These are phyloP conservation scores for Nicotiana otophora DNA, from an alignment of 257 asterid species.

Conservation along the genomic window DNA sequence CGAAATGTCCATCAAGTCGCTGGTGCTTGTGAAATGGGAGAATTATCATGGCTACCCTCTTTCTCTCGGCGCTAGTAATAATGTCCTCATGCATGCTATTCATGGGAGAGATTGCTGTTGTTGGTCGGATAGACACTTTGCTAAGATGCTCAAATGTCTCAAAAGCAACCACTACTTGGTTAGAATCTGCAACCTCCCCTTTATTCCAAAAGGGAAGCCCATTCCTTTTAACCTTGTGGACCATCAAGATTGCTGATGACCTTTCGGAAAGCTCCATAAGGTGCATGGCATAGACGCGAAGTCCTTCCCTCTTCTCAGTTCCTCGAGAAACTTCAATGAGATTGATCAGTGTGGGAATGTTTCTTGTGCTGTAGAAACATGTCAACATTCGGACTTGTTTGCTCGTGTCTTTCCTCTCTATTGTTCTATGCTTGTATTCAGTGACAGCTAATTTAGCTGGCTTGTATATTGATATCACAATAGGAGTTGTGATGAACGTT, in stretches of 20 bases:
- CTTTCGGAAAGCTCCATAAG: constrained; percentile 74
- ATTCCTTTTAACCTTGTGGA: constrained; percentile 55
- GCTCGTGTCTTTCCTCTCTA: constrained; percentile 40
- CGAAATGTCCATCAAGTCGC: constrained; percentile 56
- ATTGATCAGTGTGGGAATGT: constrained; percentile 53
- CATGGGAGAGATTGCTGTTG: constrained; percentile 57
- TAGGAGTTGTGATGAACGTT: constrained; percentile 65
- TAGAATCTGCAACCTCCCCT: constrained; percentile 15
- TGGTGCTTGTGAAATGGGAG: constrained; percentile 65
- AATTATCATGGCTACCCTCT: constrained; percentile 48
- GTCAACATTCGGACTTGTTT: constrained; percentile 46
- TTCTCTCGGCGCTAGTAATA: constrained; percentile 41
- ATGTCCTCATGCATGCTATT: constrained; percentile 68
- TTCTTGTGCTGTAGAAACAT: constrained; percentile 54
- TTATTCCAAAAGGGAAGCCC: constrained; percentile 72
- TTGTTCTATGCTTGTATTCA: constrained; percentile 50
- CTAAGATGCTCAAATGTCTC: constrained; percentile 66
- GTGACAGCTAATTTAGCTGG: constrained; percentile 42
- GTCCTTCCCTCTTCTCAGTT: constrained; percentile 46
- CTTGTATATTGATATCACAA: constrained; percentile 45
- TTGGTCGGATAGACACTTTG: constrained; percentile 59
- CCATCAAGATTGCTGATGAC: constrained; percentile 67
- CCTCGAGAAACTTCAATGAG: constrained; percentile 72
- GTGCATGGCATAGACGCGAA: constrained; percentile 69
- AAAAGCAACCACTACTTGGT: constrained; percentile 54